Evolutionary conservation across 1,284 basidiomycete genomes (phyloP), one percentile per base, ranked within the genome.

Genomic region (Golubevia sp.): DNA sequence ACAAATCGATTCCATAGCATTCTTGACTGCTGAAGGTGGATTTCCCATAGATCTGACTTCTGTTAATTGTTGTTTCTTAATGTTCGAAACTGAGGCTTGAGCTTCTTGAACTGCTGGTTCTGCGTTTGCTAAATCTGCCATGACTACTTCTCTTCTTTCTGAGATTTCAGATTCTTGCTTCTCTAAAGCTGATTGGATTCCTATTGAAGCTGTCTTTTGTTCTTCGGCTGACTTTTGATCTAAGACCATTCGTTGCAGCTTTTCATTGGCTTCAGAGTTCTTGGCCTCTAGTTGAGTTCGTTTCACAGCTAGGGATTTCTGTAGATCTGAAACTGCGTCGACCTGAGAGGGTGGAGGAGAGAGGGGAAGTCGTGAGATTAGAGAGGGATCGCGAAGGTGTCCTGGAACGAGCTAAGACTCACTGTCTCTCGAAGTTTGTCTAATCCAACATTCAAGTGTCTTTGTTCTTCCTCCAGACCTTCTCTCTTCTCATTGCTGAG

Each of bases 1-100:
- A 68, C 81, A 83, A 49, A 83, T 79, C 15, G 73, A 76, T 60
- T 83, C 81, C 79, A 83, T 82, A 38, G 81, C 70, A 34, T 73
- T 75, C 64, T 83, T 83, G 58, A 83, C 81, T n/a, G 79, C 71
- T 2, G 70, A 59, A 1, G 81, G 81, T 11, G 81, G 81, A 44
- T 83, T 83, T 48, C 74, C 74, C 76, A 83, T 82, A 58, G 79
- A 80, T 24, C 81, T 70, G n/a, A 83, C 78, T 60, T 83, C 81
- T 55, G 77, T 82, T 55, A 83, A 67, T 25, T 83, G 81, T 65
- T 82, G 81, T 68, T 83, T 83, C 61, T 82, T 83, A 70, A 83
- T 83, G 74, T 83, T 83, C 70, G 72, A 74, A 58, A 83, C 81
- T 50, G 75, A 70, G 7, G 79, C 72, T 58, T 83, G 79, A 0